phyloP scores from a whole-genome alignment of 2,329 filamentous ascomycete species.

The Neobulgaria alba region DNA sequence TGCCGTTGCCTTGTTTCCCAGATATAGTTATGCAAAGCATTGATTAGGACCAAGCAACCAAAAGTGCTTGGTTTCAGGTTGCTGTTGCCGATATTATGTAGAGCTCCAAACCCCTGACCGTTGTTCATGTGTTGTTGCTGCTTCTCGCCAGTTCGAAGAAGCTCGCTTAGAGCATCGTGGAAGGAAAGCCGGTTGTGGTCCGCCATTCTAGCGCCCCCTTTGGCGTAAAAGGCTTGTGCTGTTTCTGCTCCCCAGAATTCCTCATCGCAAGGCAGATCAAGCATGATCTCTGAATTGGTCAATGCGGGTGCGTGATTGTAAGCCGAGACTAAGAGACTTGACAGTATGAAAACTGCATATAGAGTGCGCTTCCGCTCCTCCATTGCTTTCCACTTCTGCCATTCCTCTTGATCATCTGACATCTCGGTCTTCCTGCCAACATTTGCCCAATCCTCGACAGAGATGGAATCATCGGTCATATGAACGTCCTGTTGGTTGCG shows the following conservation, averaged over 20 bases:
- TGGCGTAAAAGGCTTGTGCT: constrained; percentile 69
- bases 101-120: constrained; percentile 37
- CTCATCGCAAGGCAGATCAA: constrained; percentile 89
- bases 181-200: constrained; percentile 69
- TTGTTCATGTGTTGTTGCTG: constrained; percentile 45
- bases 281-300: constrained; percentile 85
- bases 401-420: constrained; percentile 59
- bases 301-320: constrained; percentile 89
- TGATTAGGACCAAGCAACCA: constrained; percentile 84
- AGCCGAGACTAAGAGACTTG: constrained; percentile 80
- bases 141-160: constrained; percentile 68
- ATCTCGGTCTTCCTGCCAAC: constrained; percentile 36
- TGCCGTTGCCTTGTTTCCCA: constrained; percentile 94
- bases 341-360: constrained; percentile 84
- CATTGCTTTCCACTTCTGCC: constrained; percentile 78
- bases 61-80: constrained; percentile 80
- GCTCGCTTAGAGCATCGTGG: constrained; percentile 68
- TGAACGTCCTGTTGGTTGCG: constrained; percentile 33
- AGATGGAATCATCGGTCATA: constrained; percentile 45
- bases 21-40: constrained; percentile 94
- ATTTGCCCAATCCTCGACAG: constrained; percentile 37
- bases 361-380: constrained; percentile 92
- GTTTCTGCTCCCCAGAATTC: constrained; percentile 80
- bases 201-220: constrained; percentile 62
- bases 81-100: constrained; percentile 44